phyloP scores from a whole-genome alignment of 225 moss, liverwort and hornwort species.

The Climacium dendroides region DNA sequence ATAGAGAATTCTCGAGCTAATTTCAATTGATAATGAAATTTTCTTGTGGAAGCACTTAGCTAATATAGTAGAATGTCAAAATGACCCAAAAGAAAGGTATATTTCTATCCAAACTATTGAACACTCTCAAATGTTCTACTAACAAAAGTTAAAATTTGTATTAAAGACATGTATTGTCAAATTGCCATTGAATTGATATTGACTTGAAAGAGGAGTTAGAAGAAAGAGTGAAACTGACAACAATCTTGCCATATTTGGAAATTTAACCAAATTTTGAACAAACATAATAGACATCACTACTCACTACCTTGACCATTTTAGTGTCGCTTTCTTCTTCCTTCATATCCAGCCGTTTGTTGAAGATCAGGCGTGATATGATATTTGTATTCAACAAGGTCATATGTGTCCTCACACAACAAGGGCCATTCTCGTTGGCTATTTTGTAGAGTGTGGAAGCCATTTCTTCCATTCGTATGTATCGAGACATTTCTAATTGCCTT shows the following conservation, averaged over 20 bases:
- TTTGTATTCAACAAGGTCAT: too few relatives aligned
- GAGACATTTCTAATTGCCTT: not conserved
- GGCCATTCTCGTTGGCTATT: too few relatives aligned
- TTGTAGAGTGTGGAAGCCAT: too few relatives aligned
- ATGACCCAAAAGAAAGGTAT: not conserved
- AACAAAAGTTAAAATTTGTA: not conserved
- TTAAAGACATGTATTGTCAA: not conserved
- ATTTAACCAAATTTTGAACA: not conserved
- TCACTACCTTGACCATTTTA: not conserved
- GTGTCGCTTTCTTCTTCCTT: too few relatives aligned
- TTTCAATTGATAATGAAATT: too few relatives aligned
- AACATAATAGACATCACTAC: not conserved
- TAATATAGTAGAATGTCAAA: too few relatives aligned
- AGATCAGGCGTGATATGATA: too few relatives aligned
- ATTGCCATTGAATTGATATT: not conserved
- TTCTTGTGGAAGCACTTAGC: too few relatives aligned
- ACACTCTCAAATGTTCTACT: not conserved
- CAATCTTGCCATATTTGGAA: not conserved
- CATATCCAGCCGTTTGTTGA: too few relatives aligned
- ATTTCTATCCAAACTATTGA: not conserved
- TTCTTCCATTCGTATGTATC: not conserved
- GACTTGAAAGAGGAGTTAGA: too few relatives aligned
- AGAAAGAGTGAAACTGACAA: not conserved
- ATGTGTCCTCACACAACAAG: too few relatives aligned
- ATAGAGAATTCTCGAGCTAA: not conserved